Evolutionary conservation across 805 yeast species (phyloP), one percentile per base, ranked within the genome.

Genomic region (Vanderwaltozyma polyspora): DNA sequence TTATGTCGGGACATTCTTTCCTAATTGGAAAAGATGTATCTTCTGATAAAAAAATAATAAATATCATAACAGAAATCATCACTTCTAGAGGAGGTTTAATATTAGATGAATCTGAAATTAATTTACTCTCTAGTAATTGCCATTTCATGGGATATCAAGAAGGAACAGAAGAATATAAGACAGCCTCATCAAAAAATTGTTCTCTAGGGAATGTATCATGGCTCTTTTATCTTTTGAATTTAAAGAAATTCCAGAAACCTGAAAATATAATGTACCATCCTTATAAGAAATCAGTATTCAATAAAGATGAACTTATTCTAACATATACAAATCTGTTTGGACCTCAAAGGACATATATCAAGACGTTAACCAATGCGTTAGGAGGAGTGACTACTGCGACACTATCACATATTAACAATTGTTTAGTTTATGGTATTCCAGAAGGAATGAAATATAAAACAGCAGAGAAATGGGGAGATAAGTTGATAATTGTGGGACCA

Each of bases 241-340:
- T 69, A 34, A 60, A 67, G 16, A 54, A 60, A 28, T 79, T 80
- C 74, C 60, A 66, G 2, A 47, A 67, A 2, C 89, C 94, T 0
- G 44, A 46, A 10, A 70, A 70, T 40, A 53, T 87, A 15, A 64
- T 87, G 5, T 86, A 80, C 48, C 74, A 75, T 46, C 96, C 97
- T 0, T 62, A 66, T 4, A 59, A 60, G 25, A 50, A 55, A 17
- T 62, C 54, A 0, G 43, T 84, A 3, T 62, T 69, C 1, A 73
- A 66, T 4, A 70, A 79, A 63, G 58, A 60, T 13, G 65, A 69
- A 10, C 54, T 74, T 24, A 60, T 66, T 3, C 69, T 85, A 7
- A 68, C 85, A 10, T 71, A 83, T 5, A 78, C 95, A 0, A 84
- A 85, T 46, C 85, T 82, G 49, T 70, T 80, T 15, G 95, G 95